Conservation (phyloP, 495 filamentous ascomycete genomes). For the Halenospora varia region DNA sequence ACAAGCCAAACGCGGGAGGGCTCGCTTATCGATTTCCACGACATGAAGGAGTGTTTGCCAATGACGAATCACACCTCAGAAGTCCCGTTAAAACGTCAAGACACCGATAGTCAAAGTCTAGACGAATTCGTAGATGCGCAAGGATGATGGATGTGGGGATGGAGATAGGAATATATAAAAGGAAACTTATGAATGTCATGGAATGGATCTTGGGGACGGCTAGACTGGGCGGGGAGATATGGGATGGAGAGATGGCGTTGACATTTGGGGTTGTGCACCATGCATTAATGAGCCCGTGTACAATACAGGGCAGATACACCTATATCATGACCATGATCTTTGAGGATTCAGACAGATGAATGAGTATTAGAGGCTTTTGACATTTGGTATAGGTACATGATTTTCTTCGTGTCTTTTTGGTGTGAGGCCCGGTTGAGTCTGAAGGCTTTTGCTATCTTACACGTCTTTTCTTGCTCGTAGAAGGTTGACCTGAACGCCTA, state of each 20-base stretch:
- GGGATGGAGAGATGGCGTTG: constrained; percentile 14
- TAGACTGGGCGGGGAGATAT: constrained; percentile 13
- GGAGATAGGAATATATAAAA: no score
- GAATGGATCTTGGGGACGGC: no score
- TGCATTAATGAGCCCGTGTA: constrained; percentile 5
- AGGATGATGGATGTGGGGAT: no score
- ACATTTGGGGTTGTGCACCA: constrained; percentile 4
- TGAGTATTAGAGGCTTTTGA: background rate
- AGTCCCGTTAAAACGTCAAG: constrained; percentile 21
- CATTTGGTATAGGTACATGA: background rate
- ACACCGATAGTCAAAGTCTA: constrained; percentile 43
- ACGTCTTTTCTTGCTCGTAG: background rate
- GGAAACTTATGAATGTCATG: constrained; percentile 16
- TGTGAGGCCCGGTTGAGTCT: background rate
- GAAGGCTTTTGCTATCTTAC: background rate
- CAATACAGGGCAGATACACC: constrained; percentile 6
- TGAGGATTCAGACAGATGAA: no score
- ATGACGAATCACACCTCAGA: background rate
- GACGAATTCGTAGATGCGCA: constrained; percentile 61
- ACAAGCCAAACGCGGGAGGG: constrained; percentile 31
- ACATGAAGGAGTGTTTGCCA: constrained; percentile 42
- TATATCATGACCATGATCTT: background rate
- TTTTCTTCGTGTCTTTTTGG: background rate
- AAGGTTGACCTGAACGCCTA: constrained; percentile 4
- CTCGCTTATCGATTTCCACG: constrained; percentile 46